Conservation (phyloP, 768 basidiomycete species). For the Heimioporus sp. region DNA sequence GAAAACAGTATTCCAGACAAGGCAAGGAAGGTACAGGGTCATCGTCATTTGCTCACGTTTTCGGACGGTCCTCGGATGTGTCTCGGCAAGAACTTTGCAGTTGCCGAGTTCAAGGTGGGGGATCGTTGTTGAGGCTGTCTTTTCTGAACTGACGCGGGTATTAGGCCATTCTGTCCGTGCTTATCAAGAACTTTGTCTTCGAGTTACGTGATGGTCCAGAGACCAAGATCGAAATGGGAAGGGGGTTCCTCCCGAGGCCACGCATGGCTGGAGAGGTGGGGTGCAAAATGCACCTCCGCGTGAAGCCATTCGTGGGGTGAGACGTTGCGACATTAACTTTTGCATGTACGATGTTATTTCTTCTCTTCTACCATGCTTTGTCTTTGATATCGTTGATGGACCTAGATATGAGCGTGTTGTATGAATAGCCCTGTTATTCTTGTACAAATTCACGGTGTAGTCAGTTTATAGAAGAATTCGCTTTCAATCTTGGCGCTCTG, state of each 20-base stretch:
- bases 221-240: constrained; percentile 13
- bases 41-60: constrained; percentile 52
- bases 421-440: no score
- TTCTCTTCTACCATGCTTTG: no score
- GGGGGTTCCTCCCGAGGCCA: constrained; percentile 15
- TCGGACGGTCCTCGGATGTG: constrained; percentile 51
- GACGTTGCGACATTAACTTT: background rate
- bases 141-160: background rate
- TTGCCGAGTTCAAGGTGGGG: constrained; percentile 35
- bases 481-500: no score
- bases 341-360: no score
- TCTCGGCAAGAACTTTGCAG: constrained; percentile 49
- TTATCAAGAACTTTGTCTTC: constrained; percentile 41
- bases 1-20: constrained; percentile 19
- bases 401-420: no score
- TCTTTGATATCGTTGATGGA: no score
- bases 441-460: no score
- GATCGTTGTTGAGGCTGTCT: background rate
- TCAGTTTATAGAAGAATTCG: no score
- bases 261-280: constrained; percentile 18
- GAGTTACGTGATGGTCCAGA: constrained; percentile 36
- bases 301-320: constrained; percentile 13
- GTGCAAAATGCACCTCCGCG: constrained; percentile 25
- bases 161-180: constrained; percentile 42
- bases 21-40: constrained; percentile 44